Evolutionary conservation across 2,329 filamentous ascomycete species (phyloP).

Genomic region (Aspergillus sp.): DNA sequence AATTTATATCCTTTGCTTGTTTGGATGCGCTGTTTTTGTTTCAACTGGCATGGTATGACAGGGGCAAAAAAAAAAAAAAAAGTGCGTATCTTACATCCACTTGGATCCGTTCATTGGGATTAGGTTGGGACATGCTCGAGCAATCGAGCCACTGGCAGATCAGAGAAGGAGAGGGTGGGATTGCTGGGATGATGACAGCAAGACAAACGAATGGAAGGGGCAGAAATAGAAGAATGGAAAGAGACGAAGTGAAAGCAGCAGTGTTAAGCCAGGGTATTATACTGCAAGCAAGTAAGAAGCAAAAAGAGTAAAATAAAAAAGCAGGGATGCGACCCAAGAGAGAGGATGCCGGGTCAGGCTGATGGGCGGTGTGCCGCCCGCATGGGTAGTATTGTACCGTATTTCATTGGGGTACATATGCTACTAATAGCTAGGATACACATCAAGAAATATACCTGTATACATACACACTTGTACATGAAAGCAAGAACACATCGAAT

Average conservation of each 20-base stretch:
- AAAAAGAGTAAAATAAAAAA: background rate
- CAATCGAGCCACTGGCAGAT: background rate
- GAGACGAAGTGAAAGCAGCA: constrained; percentile 2
- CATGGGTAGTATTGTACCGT: constrained; percentile 7
- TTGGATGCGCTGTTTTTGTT: too few relatives aligned
- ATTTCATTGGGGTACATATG: too few relatives aligned
- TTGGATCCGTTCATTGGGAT: constrained; percentile 25
- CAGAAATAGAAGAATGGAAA: background rate
- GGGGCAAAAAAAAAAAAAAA: background rate
- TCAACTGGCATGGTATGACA: background rate
- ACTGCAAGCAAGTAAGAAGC: background rate
- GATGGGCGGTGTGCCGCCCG: constrained; percentile 6
- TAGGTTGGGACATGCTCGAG: constrained; percentile 22
- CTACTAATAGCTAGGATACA: too few relatives aligned
- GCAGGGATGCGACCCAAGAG: constrained; percentile 13
- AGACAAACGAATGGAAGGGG: background rate
- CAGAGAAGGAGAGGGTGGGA: background rate
- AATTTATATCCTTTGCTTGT: too few relatives aligned
- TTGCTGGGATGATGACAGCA: background rate
- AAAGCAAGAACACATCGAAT: too few relatives aligned
- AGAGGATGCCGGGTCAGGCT: constrained; percentile 12
- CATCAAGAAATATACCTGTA: too few relatives aligned
- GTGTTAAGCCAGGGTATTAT: too few relatives aligned
- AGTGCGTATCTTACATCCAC: constrained; percentile 24
- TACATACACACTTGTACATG: too few relatives aligned